Base-by-base conservation (phyloP, 805 yeast genomes). In the Wickerhamomyces bisporus region DNA sequence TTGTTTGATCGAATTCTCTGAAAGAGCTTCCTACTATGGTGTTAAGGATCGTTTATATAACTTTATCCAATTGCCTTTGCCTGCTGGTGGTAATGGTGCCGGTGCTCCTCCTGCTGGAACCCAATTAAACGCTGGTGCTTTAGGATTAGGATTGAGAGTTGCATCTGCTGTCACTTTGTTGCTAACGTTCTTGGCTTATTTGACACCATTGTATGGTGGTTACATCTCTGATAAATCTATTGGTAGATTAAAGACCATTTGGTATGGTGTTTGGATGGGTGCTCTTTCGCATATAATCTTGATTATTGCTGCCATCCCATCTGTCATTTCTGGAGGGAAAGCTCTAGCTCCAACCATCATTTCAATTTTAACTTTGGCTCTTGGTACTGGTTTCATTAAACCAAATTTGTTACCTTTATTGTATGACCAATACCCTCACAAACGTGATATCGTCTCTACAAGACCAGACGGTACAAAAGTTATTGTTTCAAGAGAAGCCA, bases 361-460 rank as follows among this genome's bases (percentile, higher is more conserved):
- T 14, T 44, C 66, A 20, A 60, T 65, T 35, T 43, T 66, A 41
- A 55, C 77, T 37, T 75, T 85, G 50, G 91, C 91, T 48, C 49
- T 81, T 28, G 91, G 87, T 29, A 80, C 93, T 24, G 93, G 93
- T 53, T 81, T 87, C 49, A 85, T 85, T 56, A 85, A 85, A 58
- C 70, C 88, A 29, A 83, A 84, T 51, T 44, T 54, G 68, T 77
- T 84, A 23, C 75, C 87, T 5, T 68, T 85, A 56, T 77, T 85
- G 56, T 89, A 87, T 60, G 86, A 81, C 52, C 86, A 81, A 61
- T 78, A 74, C 55, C 79, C 81, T 32, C 73, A 77, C 55, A 65
- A 73, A 40, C 69, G 72, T 48, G 81, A 78, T 45, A 75, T 71
- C 35, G 75, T 85, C 39, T 72, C 69, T 57, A 74, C 72, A 4